These are phyloP conservation scores for Saturnispora bothae DNA, from an alignment of 805 yeast genomes.

Conservation along the genomic window DNA sequence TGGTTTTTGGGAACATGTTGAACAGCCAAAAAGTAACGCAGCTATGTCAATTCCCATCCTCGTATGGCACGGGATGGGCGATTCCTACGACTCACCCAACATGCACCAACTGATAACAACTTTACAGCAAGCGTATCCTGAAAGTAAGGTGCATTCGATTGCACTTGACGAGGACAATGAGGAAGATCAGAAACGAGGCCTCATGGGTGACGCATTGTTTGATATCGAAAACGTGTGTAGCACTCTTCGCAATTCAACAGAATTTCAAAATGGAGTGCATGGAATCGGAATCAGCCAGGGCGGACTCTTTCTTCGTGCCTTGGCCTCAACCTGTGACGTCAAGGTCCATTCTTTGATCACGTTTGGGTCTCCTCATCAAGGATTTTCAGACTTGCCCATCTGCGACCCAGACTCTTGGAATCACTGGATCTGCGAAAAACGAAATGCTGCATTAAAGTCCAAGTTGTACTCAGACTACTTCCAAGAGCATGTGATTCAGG, in stretches of 20 bases:
- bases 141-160: conserved; percentile 42
- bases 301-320: conserved; percentile 64
- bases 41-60: conserved; percentile 32
- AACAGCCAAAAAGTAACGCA: background rate
- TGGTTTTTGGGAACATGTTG: background rate
- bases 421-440: conserved; percentile 44
- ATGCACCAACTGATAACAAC: conserved; percentile 37
- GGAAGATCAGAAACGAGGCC: conserved; percentile 43
- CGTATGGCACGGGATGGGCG: conserved; percentile 83
- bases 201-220: conserved; percentile 49
- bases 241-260: conserved; percentile 32
- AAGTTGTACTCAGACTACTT: conserved; percentile 51
- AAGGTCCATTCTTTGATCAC: conserved; percentile 48
- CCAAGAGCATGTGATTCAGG: conserved; percentile 52
- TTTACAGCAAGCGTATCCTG: conserved; percentile 38
- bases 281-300: conserved; percentile 80
- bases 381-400: conserved; percentile 56
- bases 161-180: conserved; percentile 37
- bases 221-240: conserved; percentile 49
- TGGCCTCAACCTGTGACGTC: conserved; percentile 47
- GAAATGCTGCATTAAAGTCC: conserved; percentile 42
- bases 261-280: conserved; percentile 41
- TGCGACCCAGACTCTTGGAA: conserved; percentile 36
- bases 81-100: conserved; percentile 52
- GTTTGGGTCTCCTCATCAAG: conserved; percentile 77